These are phyloP conservation scores for Pythium brassicae DNA, from an alignment of 352 stramenopile genomes.

Conservation along the genomic window DNA sequence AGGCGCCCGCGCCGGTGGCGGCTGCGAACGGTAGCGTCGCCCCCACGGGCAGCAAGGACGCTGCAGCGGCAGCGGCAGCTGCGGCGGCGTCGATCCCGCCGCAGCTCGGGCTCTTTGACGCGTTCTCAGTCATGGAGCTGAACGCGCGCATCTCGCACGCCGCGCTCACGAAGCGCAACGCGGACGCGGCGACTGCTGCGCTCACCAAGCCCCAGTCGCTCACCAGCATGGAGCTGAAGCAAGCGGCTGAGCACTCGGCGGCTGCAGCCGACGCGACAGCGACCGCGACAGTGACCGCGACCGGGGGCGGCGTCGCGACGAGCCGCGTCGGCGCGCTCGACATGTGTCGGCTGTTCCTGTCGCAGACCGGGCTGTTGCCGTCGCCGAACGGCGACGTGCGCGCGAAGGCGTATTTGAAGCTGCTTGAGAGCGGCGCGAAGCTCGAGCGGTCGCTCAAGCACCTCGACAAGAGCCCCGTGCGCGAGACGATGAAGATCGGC, in stretches of 20 bases:
- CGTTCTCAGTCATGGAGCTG: conserved; percentile 86
- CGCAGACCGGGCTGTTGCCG: conserved; percentile 63
- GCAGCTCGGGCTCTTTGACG: conserved; percentile 76
- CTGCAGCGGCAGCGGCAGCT: neutral
- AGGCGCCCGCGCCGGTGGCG: conserved; percentile 15
- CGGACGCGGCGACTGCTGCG: conserved; percentile 27
- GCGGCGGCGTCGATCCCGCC: conserved; percentile 38
- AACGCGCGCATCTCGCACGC: conserved; percentile 73
- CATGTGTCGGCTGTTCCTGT: conserved; percentile 80
- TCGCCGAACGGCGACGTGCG: conserved; percentile 53
- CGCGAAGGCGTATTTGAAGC: conserved; percentile 50
- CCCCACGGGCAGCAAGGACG: conserved; percentile 16
- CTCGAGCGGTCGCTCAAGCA: conserved; percentile 79
- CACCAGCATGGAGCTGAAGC: conserved; percentile 3
- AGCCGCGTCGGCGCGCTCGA: conserved; percentile 65
- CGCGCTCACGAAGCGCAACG: conserved; percentile 38
- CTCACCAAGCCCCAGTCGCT: conserved; percentile 38
- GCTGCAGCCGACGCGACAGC: neutral
- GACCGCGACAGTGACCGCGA: conserved; percentile 29
- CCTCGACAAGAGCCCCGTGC: conserved; percentile 78
- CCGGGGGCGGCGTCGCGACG: conserved; percentile 22
- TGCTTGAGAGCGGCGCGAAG: conserved; percentile 71
- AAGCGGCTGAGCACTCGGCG: too few relatives aligned
- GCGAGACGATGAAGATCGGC: conserved; percentile 89
- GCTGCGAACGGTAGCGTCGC: conserved; percentile 2